A percentile compares a stretch with the other conserved stretches of the same genome.
phyloP scores from a whole-genome alignment of 2,329 filamentous ascomycete species.

The Aspergillus nomiae region DNA sequence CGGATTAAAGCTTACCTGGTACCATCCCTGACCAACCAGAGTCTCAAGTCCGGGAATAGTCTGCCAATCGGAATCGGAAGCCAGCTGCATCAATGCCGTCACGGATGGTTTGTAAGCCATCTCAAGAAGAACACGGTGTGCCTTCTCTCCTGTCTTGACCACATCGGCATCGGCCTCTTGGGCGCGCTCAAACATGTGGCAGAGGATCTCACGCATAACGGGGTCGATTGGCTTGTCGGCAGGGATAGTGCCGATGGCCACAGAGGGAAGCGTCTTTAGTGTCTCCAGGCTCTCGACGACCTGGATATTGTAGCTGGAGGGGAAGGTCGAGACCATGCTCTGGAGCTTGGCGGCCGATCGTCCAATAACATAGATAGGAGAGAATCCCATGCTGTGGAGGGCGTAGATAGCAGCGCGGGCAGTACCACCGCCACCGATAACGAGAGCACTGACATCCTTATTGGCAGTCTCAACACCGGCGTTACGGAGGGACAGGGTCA shows the following conservation, averaged over 20 bases:
- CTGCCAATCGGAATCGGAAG: slow-evolving; percentile 74
- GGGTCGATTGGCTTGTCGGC: slow-evolving; percentile 81
- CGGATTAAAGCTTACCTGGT: slow-evolving; percentile 64
- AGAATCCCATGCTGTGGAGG: slow-evolving; percentile 78
- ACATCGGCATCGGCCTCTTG: slow-evolving; percentile 50
- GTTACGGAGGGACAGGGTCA: slow-evolving; percentile 74
- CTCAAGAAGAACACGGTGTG: slow-evolving; percentile 71
- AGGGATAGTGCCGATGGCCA: slow-evolving; percentile 88
- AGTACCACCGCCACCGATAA: slow-evolving; percentile 90
- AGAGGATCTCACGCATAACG: slow-evolving; percentile 66
- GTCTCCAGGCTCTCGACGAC: slow-evolving; percentile 60
- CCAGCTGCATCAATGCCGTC: slow-evolving; percentile 83
- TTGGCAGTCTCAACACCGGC: slow-evolving; percentile 60
- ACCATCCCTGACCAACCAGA: slow-evolving; percentile 78
- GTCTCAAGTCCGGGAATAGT: slow-evolving; percentile 88
- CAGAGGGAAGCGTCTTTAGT: slow-evolving; percentile 59
- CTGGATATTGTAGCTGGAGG: slow-evolving; percentile 68
- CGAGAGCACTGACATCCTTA: slow-evolving; percentile 62
- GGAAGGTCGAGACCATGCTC: slow-evolving; percentile 71
- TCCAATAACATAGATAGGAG: slow-evolving; percentile 83
- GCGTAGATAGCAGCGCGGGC: slow-evolving; percentile 89
- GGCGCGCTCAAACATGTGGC: slow-evolving; percentile 51
- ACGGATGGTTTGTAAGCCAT: slow-evolving; percentile 93
- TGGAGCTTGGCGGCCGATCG: slow-evolving; percentile 70
- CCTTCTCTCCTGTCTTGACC: slow-evolving; percentile 38